Base-by-base conservation (phyloP, 257 asterid species). In the Solanum phureja region DNA sequence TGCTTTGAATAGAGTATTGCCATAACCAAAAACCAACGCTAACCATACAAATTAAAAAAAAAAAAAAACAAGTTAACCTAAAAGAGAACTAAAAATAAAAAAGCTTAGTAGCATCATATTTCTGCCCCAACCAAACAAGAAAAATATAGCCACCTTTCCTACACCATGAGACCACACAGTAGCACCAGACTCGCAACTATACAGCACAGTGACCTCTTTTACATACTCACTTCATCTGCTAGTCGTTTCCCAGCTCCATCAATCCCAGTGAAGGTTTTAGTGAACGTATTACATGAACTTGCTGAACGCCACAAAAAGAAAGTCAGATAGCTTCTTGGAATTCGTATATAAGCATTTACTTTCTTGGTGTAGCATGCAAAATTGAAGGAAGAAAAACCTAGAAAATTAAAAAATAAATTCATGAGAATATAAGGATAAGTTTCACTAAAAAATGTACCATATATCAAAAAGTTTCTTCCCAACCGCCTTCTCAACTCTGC, bases 181-280 rank as follows among this genome's bases (percentile, higher is more conserved):
- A 76, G 58, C 83, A 76, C 52, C 83, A 76, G 35, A 76, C 58
- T 76, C 7, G 7, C 69, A 82, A 82, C 29, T 46, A 82, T 19
- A 76, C 85, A 82, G 69, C 42, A 49, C 8, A 82, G 44, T 10
- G 86, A 49, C 86, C 64, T 38, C 66, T 76, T 60, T 85, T 18
- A 69, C 81, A 86, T 85, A 90, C 98, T 93, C 93, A 96, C 99
- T 95, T 97, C 99, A 88, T 97, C 99, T 38, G 98, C 99, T 92
- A 97, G 94, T 87, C 99, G 93, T 91, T 92, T 92, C 88, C 98
- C 99, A 86, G 99, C 93, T 72, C 94, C 98, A 86, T 96, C 98
- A 89, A 96, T 94, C 87, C 99, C 99, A 11, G 97, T 86, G 93
- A 97, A 96, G 64, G 99, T 96, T 91, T 96, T 97, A 27, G 96